phyloP scores from a whole-genome alignment of 2,329 filamentous ascomycete genomes.

The Triangularia verruculosa region DNA sequence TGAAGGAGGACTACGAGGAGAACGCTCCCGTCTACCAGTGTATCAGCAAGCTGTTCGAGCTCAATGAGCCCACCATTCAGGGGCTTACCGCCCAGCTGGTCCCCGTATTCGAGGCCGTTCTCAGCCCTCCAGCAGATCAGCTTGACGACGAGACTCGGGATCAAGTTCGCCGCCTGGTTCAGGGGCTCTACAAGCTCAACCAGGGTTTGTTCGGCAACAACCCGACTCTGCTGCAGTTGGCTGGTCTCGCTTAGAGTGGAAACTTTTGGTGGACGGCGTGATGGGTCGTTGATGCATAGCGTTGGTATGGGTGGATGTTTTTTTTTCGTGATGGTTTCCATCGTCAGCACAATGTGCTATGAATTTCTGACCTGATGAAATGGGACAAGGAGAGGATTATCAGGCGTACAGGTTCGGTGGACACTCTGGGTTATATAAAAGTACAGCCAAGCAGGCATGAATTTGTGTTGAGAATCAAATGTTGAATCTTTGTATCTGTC shows the following conservation, averaged over 20 bases:
- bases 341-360: conserved; percentile 22
- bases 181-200: conserved; percentile 38
- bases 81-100: conserved; percentile 67
- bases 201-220: conserved; percentile 33
- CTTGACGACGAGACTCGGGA: conserved; percentile 68
- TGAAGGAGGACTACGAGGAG: conserved; percentile 94
- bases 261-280: neutral
- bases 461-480: neutral
- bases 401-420: neutral
- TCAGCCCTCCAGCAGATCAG: conserved; percentile 70
- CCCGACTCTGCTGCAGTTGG: conserved; percentile 32
- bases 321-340: conserved; percentile 18
- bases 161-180: conserved; percentile 63
- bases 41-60: conserved; percentile 75
- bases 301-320: conserved; percentile 13
- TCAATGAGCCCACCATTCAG: conserved; percentile 66
- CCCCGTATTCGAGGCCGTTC: conserved; percentile 69
- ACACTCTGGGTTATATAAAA: neutral
- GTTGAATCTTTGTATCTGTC: neutral
- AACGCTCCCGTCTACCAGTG: conserved; percentile 91
- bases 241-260: conserved; percentile 23
- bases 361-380: conserved; percentile 24
- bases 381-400: conserved; percentile 2
- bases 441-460: neutral
- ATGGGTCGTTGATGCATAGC: conserved; percentile 8